Conservation (phyloP, 1,284 basidiomycete genomes). For the Porphyrellus sp. region DNA sequence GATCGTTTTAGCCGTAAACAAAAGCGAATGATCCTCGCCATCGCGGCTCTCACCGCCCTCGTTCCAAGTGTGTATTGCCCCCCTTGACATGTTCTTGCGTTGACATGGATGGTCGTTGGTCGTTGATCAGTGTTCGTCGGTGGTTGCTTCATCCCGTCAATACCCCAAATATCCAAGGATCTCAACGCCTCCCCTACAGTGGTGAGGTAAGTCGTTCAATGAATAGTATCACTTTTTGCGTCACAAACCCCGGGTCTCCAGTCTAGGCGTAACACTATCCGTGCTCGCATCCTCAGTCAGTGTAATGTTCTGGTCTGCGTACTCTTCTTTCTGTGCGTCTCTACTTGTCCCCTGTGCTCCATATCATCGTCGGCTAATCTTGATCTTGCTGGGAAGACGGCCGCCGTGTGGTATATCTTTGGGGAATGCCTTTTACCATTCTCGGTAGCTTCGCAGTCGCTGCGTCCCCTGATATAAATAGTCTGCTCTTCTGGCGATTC, state of each 20-base stretch:
- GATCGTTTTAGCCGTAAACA: conserved; percentile 37
- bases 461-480: conserved; percentile 32
- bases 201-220: conserved; percentile 38
- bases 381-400: conserved; percentile 34
- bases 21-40: conserved; percentile 40
- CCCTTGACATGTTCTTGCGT: not conserved
- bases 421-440: conserved; percentile 45
- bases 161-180: conserved; percentile 44
- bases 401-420: conserved; percentile 42
- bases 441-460: conserved; percentile 45
- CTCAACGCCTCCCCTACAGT: conserved; percentile 37
- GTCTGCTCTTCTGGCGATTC: conserved; percentile 45
- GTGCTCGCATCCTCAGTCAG: conserved; percentile 25
- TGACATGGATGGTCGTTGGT: not conserved
- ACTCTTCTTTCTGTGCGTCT: conserved; percentile 32
- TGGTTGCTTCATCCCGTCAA: conserved; percentile 46
- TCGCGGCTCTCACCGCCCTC: conserved; percentile 38
- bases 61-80: conserved; percentile 22
- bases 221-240: conserved; percentile 7
- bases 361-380: not conserved
- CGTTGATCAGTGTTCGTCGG: conserved; percentile 41
- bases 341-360: not conserved
- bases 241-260: conserved; percentile 3
- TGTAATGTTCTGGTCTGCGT: conserved; percentile 30
- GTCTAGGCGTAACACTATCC: conserved; percentile 30